These are phyloP conservation scores for Petunia axillaris DNA, from an alignment of 257 asterid species.

Conservation along the genomic window DNA sequence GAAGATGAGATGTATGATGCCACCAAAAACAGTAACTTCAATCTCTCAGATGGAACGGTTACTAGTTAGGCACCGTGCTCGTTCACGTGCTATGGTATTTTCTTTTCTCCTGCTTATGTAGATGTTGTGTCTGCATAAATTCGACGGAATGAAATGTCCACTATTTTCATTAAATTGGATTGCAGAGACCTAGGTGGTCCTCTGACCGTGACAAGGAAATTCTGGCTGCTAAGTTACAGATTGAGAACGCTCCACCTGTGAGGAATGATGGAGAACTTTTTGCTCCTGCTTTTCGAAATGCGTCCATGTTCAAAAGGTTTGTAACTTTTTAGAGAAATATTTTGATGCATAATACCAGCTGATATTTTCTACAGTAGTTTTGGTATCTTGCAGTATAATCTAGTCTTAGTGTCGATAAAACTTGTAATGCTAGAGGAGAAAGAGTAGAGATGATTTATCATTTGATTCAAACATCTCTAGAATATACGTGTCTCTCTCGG, in stretches of 20 bases:
- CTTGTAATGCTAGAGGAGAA: background rate
- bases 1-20: slow-evolving; percentile 85
- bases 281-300: slow-evolving; percentile 74
- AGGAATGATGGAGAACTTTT: slow-evolving; percentile 59
- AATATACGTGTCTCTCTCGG: too few species aligned
- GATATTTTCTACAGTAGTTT: background rate
- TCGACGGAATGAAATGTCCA: background rate
- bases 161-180: slow-evolving; percentile 12
- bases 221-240: slow-evolving; percentile 59
- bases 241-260: slow-evolving; percentile 59
- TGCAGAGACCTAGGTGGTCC: slow-evolving; percentile 88
- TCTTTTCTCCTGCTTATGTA: background rate
- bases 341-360: background rate
- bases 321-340: background rate
- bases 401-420: background rate
- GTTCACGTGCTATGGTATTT: slow-evolving; percentile 83
- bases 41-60: slow-evolving; percentile 66
- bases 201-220: slow-evolving; percentile 77
- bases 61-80: slow-evolving; percentile 68
- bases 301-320: slow-evolving; percentile 82
- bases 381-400: background rate
- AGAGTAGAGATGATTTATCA: background rate
- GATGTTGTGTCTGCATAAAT: slow-evolving; percentile 15
- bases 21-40: slow-evolving; percentile 69
- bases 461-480: background rate